Base-by-base conservation (phyloP, 345 rosid species). In the Pistacia vera region DNA sequence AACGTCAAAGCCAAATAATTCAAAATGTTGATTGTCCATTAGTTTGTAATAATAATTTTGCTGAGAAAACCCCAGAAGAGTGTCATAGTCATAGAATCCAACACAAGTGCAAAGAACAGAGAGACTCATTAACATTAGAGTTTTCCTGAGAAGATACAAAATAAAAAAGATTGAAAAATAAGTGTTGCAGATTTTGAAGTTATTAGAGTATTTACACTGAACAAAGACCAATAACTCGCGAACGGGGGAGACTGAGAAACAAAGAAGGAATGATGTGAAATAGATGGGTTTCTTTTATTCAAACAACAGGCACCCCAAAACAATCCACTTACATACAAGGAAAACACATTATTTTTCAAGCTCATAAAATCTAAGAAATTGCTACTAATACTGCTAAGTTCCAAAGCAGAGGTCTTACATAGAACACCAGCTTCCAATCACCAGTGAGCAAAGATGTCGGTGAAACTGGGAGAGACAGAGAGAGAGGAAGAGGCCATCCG, bases 301-400 rank as follows among this genome's bases (percentile, higher is more conserved):
- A 87, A 84, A 85, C 85, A 77, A 75, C 80, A 81, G 77, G 69
- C 78, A 75, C 76, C 82, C 83, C 65, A 58, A 75, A 77, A 74
- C 81, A 86, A 80, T 80, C 83, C 81, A 79, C 76, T 80, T 83
- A 71, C 80, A 72, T 79, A 84, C 70, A 82, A 41, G 79, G 72
- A 73, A 69, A 70, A 87, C 85, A 76, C 83, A 81, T 87, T 84
- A 85, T 87, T 85, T 30, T 81, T 77, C 86, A 80, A 75, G 70
- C 83, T 70, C 63, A 74, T 76, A 2, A 78, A 75, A 79, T 84
- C 82, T 81, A 80, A 75, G 80, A 81, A 79, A 80, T 63, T 77
- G 75, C 83, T 81, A 80, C 80, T n/a, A 78, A 54, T 82, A 79
- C 75, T 74, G 72, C 70, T 78, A 77, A 77, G 51, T 59, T 72